A percentile compares a stretch with the other conserved stretches of the same genome.
These are phyloP conservation scores for Eustoma russellianum DNA, from an alignment of 257 asterid species.

Conservation along the genomic window DNA sequence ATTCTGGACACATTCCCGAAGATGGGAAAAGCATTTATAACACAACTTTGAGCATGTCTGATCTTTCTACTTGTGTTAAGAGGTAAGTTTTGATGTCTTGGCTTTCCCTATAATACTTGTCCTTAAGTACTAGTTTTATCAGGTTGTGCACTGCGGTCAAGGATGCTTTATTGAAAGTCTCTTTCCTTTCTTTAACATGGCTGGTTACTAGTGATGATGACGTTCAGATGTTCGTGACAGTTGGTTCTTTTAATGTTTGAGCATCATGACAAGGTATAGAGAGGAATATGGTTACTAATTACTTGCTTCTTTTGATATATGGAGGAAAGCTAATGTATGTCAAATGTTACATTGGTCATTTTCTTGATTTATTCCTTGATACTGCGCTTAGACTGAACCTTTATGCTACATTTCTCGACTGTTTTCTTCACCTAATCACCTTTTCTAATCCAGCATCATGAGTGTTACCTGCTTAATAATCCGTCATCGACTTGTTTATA, in stretches of 20 bases:
- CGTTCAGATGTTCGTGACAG: not conserved
- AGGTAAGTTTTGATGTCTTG: constrained; percentile 48
- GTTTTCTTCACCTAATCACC: too few species aligned
- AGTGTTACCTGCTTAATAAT: not conserved
- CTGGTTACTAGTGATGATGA: too few species aligned
- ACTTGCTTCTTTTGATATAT: too few species aligned
- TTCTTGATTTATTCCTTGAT: not conserved
- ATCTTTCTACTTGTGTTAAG: constrained; percentile 78
- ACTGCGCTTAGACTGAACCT: not conserved
- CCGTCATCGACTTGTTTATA: not conserved
- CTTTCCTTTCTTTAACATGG: too few species aligned
- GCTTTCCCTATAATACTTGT: too few species aligned
- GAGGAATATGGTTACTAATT: too few species aligned
- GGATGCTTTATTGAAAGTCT: not conserved
- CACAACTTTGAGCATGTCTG: constrained; percentile 86
- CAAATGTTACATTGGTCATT: not conserved
- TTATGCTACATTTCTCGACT: not conserved
- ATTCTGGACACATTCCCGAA: constrained; percentile 88
- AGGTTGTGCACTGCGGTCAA: too few species aligned
- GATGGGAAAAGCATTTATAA: constrained; percentile 79
- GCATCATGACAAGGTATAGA: not conserved
- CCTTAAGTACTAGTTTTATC: too few species aligned
- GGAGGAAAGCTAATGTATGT: too few species aligned
- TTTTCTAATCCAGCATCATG: not conserved
- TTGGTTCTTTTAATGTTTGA: not conserved